These are phyloP conservation scores for Pleurotus cornucopiae DNA, from an alignment of 768 basidiomycete species.

Conservation along the genomic window DNA sequence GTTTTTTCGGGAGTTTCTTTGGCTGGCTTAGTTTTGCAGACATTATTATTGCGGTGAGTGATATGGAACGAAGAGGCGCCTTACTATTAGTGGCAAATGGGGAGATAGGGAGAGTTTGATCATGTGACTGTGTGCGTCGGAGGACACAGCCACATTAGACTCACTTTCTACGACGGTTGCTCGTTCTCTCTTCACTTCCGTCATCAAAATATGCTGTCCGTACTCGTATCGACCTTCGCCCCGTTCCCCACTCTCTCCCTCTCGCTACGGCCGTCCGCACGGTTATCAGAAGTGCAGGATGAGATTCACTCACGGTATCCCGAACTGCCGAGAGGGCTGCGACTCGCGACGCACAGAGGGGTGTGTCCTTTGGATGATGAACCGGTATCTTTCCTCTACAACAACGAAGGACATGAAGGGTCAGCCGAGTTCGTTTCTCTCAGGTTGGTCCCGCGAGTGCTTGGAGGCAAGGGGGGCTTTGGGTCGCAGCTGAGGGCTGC, in stretches of 20 bases:
- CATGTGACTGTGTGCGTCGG: too few species aligned
- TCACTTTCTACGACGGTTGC: too few species aligned
- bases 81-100: too few species aligned
- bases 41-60: too few species aligned
- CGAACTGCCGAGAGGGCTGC: constrained; percentile 38
- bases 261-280: constrained; percentile 34
- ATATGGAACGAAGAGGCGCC: too few species aligned
- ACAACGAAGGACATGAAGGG: constrained; percentile 19
- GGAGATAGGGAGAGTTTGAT: too few species aligned
- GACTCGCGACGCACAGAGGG: constrained; percentile 31
- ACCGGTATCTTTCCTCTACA: constrained; percentile 22
- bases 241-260: constrained; percentile 57
- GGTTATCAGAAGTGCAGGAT: constrained; percentile 35
- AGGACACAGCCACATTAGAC: too few species aligned
- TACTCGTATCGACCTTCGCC: constrained; percentile 57
- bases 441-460: constrained; percentile 67
- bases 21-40: too few species aligned
- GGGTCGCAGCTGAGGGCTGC: constrained; percentile 95
- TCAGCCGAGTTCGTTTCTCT: constrained; percentile 50
- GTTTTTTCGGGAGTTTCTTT: background rate
- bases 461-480: constrained; percentile 96
- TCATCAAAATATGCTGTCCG: constrained; percentile 5
- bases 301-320: constrained; percentile 44
- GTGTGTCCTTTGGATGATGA: constrained; percentile 32
- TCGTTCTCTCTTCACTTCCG: too few species aligned